phyloP scores from a whole-genome alignment of 306 rosid species.

The Quercus engelmannii region DNA sequence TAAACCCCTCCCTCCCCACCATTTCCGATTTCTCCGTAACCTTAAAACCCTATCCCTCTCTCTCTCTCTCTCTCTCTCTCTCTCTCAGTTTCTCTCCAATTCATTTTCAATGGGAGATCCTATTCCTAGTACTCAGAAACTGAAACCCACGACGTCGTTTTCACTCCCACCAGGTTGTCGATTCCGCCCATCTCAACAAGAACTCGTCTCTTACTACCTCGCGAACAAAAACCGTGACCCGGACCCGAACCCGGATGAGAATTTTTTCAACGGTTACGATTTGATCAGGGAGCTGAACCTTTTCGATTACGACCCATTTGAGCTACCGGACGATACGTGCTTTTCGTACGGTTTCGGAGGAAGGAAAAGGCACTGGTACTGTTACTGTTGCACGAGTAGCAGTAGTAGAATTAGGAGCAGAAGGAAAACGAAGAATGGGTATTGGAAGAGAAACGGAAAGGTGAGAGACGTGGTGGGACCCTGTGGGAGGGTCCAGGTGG shows the following conservation, averaged over 20 bases:
- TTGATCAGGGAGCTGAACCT: conserved; percentile 54
- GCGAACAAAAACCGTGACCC: conserved; percentile 30
- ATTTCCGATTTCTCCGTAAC: no score
- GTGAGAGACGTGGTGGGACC: conserved; percentile 26
- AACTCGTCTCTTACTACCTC: conserved; percentile 52
- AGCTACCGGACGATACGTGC: conserved; percentile 45
- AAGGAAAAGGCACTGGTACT: conserved; percentile 57
- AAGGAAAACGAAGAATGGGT: conserved; percentile 42
- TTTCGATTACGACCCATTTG: conserved; percentile 42
- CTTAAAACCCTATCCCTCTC: no score
- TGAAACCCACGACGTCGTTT: conserved; percentile 11
- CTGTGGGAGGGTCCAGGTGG: conserved; percentile 41
- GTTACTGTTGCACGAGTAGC: conserved; percentile 43
- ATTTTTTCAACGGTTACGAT: conserved; percentile 20
- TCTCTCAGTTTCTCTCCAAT: background rate
- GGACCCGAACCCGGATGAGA: background rate
- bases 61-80: no score
- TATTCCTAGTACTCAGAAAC: background rate
- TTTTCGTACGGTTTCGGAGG: conserved; percentile 49
- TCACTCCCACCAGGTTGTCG: conserved; percentile 53
- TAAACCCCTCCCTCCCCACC: no score
- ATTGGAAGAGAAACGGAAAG: conserved; percentile 55
- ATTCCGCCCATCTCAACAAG: conserved; percentile 62
- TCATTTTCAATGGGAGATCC: conserved; percentile 34
- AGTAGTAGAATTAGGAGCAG: conserved; percentile 31